Evolutionary conservation across 2,329 filamentous ascomycete genomes (phyloP).

Genomic region (Ampelomyces quisqualis): DNA sequence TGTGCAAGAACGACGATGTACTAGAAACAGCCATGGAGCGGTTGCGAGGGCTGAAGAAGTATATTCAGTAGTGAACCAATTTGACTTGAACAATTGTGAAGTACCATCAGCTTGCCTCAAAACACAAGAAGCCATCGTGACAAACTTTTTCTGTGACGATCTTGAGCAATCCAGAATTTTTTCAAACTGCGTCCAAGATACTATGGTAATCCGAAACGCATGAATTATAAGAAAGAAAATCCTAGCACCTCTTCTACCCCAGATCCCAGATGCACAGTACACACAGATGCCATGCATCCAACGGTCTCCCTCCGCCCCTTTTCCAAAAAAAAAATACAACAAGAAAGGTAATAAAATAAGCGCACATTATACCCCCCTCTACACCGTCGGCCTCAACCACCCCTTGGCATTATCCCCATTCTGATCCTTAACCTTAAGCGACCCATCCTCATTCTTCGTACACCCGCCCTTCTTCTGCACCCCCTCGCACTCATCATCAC

Average conservation of each 20-base stretch:
- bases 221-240: too few species aligned
- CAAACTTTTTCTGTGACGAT: too few species aligned
- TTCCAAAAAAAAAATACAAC: too few species aligned
- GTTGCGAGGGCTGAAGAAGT: slow-evolving; percentile 53
- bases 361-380: not conserved
- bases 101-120: too few species aligned
- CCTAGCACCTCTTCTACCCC: too few species aligned
- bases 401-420: not conserved
- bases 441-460: not conserved
- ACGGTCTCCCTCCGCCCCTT: too few species aligned
- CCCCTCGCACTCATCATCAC: slow-evolving; percentile 4
- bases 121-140: too few species aligned
- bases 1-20: slow-evolving; percentile 91
- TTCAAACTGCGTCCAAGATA: too few species aligned
- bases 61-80: slow-evolving; percentile 42
- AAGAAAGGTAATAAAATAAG: not conserved
- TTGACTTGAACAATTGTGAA: not conserved
- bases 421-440: not conserved
- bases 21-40: slow-evolving; percentile 54
- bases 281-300: too few species aligned
- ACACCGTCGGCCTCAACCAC: not conserved
- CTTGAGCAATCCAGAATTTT: too few species aligned
- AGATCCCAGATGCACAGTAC: too few species aligned
- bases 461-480: not conserved
- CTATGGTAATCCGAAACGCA: too few species aligned